Conservation (phyloP, 2,329 filamentous ascomycete genomes). For the Cordyceps militaris region DNA sequence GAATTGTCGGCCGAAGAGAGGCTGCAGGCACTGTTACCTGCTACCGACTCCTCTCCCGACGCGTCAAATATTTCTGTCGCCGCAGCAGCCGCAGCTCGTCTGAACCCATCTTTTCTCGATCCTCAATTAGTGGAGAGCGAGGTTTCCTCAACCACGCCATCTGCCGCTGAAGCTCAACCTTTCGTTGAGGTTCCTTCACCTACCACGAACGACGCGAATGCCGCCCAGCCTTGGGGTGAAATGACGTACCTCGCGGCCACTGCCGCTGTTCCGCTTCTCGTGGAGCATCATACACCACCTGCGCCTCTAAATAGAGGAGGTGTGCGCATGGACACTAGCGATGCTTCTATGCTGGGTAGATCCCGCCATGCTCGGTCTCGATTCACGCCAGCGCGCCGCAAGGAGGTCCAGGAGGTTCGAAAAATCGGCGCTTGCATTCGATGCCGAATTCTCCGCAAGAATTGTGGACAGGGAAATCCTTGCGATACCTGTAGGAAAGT, state of each 20-base stretch:
- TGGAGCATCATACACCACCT: constrained; percentile 25
- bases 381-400: constrained; percentile 51
- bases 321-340: constrained; percentile 45
- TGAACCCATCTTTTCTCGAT: constrained; percentile 49
- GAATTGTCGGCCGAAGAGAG: constrained; percentile 43
- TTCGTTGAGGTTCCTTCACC: constrained; percentile 19
- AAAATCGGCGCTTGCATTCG: constrained; percentile 60
- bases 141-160: constrained; percentile 24
- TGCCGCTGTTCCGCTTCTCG: constrained; percentile 25
- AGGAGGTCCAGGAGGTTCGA: constrained; percentile 58
- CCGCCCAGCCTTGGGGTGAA: constrained; percentile 44
- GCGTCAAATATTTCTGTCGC: constrained; percentile 48
- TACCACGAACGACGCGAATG: constrained; percentile 19
- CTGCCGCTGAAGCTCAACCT: constrained; percentile 19
- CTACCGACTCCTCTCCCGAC: constrained; percentile 32
- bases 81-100: constrained; percentile 47
- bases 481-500: constrained; percentile 59
- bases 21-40: constrained; percentile 39
- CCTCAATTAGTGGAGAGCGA: constrained; percentile 36
- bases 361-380: constrained; percentile 48
- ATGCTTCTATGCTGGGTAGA: constrained; percentile 37
- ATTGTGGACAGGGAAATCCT: constrained; percentile 56
- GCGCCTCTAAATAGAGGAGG: constrained; percentile 37
- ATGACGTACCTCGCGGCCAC: constrained; percentile 41
- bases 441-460: constrained; percentile 59